Conservation (phyloP, 148 eudicot species). For the Amaranthus cruentus region DNA sequence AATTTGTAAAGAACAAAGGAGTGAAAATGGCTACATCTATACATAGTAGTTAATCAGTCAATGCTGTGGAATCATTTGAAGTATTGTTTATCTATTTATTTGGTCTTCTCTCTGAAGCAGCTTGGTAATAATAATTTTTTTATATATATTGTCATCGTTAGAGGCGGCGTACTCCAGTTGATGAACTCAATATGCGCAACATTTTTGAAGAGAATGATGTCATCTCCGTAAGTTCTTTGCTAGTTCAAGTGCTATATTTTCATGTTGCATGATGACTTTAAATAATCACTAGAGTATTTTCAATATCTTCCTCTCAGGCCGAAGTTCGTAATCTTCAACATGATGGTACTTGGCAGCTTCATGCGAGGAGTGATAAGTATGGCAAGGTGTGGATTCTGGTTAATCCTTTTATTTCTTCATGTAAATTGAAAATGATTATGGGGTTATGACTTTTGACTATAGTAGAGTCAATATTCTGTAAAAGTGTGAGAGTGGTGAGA, state of each 20-base stretch:
- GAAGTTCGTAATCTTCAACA: conserved; percentile 89
- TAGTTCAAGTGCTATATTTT: not conserved
- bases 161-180: conserved; percentile 87
- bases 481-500: not conserved
- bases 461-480: not conserved
- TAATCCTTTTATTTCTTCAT: not conserved
- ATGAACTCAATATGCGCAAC: conserved; percentile 91
- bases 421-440: not conserved
- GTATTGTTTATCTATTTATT: not conserved
- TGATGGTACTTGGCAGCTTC: conserved; percentile 81
- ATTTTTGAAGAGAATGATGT: conserved; percentile 89
- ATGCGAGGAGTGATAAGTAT: conserved; percentile 94
- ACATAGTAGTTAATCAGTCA: not conserved
- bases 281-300: not conserved
- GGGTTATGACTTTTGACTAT: not conserved
- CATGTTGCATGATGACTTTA: not conserved
- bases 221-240: conserved; percentile 59
- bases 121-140: conserved; percentile 1
- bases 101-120: not conserved
- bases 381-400: conserved; percentile 57
- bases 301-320: conserved; percentile 41
- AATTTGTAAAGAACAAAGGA: not conserved
- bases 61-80: not conserved
- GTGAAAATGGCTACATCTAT: not conserved
- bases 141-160: conserved; percentile 24